These are phyloP conservation scores for Cucurbita argyrosperma DNA, from an alignment of 306 rosid genomes.

Conservation along the genomic window DNA sequence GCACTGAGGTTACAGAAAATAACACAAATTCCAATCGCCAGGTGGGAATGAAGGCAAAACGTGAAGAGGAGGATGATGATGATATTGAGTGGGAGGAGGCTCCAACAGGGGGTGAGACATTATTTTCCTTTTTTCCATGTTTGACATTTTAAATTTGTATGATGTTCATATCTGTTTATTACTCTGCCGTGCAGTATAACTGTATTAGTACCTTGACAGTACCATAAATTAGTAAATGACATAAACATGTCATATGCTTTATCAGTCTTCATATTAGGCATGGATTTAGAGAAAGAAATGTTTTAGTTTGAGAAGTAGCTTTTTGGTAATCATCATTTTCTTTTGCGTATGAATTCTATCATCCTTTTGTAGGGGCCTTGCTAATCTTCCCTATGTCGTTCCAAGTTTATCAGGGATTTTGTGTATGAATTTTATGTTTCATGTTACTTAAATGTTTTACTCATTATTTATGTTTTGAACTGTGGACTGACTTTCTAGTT, in stretches of 20 bases:
- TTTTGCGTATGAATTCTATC: not conserved
- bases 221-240: not conserved
- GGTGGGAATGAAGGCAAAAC: constrained; percentile 68
- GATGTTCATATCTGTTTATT: not conserved
- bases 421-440: not conserved
- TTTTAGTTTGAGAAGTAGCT: not conserved
- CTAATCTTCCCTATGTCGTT: not conserved
- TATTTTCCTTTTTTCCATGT: not conserved
- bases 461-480: not conserved
- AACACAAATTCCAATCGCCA: constrained; percentile 31
- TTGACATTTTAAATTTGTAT: not conserved
- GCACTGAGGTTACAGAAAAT: constrained; percentile 13
- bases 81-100: constrained; percentile 74
- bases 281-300: not conserved
- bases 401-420: not conserved
- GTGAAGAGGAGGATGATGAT: constrained; percentile 38
- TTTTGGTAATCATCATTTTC: not conserved
- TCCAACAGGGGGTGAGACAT: constrained; percentile 40
- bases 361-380: not conserved
- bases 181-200: not conserved
- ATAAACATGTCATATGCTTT: not conserved
- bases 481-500: not conserved
- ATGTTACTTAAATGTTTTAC: not conserved
- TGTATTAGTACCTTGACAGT: not conserved
- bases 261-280: not conserved